These are phyloP conservation scores for Penicillium simplicissimum DNA, from an alignment of 495 filamentous ascomycete genomes.

Conservation along the genomic window DNA sequence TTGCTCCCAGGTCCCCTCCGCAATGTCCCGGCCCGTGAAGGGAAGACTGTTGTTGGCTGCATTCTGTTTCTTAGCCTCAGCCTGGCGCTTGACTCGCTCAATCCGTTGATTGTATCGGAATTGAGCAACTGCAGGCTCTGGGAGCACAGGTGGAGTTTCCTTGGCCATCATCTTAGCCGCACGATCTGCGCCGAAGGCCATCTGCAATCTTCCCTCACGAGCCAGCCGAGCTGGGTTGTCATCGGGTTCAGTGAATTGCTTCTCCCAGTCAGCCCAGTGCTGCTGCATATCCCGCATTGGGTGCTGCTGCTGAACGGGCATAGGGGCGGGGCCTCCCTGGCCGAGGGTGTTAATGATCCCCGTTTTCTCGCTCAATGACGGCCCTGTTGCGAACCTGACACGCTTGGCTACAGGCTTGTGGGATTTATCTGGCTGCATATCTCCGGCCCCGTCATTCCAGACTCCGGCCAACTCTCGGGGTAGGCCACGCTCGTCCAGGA, in stretches of 20 bases:
- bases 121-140: not conserved
- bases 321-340: not conserved
- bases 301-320: not conserved
- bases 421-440: not conserved
- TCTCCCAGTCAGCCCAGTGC: not conserved
- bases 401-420: not conserved
- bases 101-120: not conserved
- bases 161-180: not conserved
- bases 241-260: not conserved
- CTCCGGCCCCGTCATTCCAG: slow-evolving; percentile 25
- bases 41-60: not conserved
- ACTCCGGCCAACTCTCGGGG: slow-evolving; percentile 31
- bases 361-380: not conserved
- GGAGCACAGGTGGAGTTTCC: not conserved
- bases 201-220: not conserved
- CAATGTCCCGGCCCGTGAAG: not conserved
- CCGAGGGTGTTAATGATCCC: not conserved
- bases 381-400: not conserved
- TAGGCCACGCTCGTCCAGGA: slow-evolving; percentile 29
- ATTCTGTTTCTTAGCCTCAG: not conserved
- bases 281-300: not conserved
- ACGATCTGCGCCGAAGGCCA: not conserved
- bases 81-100: not conserved
- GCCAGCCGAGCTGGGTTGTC: not conserved
- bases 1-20: slow-evolving; percentile 3